A percentile compares a stretch with the other conserved stretches of the same genome.
These are phyloP conservation scores for Cutaneotrichosporon spelunceum DNA, from an alignment of 1,284 basidiomycete genomes.

Conservation along the genomic window DNA sequence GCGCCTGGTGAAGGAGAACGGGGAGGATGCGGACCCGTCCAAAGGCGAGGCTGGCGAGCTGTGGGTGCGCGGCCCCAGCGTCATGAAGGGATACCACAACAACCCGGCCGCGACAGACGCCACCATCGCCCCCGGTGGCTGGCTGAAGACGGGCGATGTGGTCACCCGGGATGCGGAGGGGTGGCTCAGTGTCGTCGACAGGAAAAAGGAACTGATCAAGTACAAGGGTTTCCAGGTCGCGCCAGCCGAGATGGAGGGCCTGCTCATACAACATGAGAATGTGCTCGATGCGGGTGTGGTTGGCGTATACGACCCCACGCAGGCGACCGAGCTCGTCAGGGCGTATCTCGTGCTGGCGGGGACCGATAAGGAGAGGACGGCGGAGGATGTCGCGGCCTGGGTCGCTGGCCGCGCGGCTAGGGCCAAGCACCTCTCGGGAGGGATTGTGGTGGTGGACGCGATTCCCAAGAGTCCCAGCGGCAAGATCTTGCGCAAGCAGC, in stretches of 20 bases:
- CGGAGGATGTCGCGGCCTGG: slow-evolving; percentile 60
- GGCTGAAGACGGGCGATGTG: slow-evolving; percentile 82
- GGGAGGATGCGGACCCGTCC: slow-evolving; percentile 51
- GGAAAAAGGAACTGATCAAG: slow-evolving; percentile 76
- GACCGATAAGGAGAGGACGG: slow-evolving; percentile 44
- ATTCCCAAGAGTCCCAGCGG: slow-evolving; percentile 52
- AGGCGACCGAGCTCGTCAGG: slow-evolving; percentile 56
- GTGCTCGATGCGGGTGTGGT: slow-evolving; percentile 69
- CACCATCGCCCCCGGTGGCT: slow-evolving; percentile 52
- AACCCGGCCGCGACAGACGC: slow-evolving; percentile 13
- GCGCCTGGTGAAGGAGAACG: slow-evolving; percentile 59
- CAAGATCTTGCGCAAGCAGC: slow-evolving; percentile 44
- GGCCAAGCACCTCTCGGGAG: slow-evolving; percentile 55
- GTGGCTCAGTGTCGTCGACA: slow-evolving; percentile 51
- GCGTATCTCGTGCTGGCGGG: slow-evolving; percentile 12
- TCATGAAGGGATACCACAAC: slow-evolving; percentile 44
- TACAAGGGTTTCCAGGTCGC: slow-evolving; percentile 66
- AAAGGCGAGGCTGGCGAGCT: slow-evolving; percentile 67
- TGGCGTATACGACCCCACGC: slow-evolving; percentile 60
- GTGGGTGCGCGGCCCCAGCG: slow-evolving; percentile 69
- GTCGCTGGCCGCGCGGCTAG: slow-evolving; percentile 57
- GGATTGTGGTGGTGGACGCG: slow-evolving; percentile 51
- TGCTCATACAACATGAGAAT: slow-evolving; percentile 67
- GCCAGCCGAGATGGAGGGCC: slow-evolving; percentile 74
- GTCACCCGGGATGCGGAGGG: slow-evolving; percentile 63